A percentile compares a stretch with the other conserved stretches of the same genome.
These are phyloP conservation scores for Boletus barrowsii DNA, from an alignment of 768 basidiomycete species.

Conservation along the genomic window DNA sequence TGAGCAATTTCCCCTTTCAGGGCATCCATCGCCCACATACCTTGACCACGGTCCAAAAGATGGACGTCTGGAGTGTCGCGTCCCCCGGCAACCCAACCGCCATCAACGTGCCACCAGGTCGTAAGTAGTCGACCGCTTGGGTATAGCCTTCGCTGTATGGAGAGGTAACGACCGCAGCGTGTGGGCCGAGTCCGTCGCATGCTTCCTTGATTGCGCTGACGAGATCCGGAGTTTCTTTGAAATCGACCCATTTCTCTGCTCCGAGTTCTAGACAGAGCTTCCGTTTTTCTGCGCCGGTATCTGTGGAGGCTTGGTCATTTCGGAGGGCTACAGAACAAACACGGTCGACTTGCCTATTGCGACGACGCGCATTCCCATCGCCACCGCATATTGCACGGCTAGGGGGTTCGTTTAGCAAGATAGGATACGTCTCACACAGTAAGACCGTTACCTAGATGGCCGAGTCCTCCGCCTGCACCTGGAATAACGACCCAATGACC, in stretches of 20 bases:
- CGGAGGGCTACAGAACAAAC: neutral
- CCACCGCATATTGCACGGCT: constrained; percentile 78
- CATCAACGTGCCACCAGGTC: constrained; percentile 70
- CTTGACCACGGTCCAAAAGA: constrained; percentile 73
- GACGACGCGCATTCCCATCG: constrained; percentile 76
- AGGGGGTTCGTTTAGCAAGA: neutral
- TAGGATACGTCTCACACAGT: too few species aligned
- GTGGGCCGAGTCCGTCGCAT: constrained; percentile 69
- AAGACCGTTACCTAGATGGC: constrained; percentile 58
- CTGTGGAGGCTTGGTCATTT: constrained; percentile 30
- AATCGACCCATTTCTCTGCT: constrained; percentile 79
- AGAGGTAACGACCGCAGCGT: constrained; percentile 63
- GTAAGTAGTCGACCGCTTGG: constrained; percentile 73
- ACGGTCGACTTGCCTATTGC: constrained; percentile 49
- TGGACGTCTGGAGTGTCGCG: constrained; percentile 55
- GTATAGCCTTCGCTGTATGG: constrained; percentile 41
- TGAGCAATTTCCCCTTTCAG: neutral
- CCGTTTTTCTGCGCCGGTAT: constrained; percentile 73
- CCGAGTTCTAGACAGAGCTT: constrained; percentile 59
- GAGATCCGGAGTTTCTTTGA: constrained; percentile 61
- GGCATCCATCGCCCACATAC: constrained; percentile 16
- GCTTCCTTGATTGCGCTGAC: constrained; percentile 60
- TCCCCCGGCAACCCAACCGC: constrained; percentile 72
- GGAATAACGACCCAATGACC: constrained; percentile 78
- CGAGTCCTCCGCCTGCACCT: constrained; percentile 80